Conservation (phyloP, 495 filamentous ascomycete species). For the Aspergillus sclerotiicarbonarius region DNA sequence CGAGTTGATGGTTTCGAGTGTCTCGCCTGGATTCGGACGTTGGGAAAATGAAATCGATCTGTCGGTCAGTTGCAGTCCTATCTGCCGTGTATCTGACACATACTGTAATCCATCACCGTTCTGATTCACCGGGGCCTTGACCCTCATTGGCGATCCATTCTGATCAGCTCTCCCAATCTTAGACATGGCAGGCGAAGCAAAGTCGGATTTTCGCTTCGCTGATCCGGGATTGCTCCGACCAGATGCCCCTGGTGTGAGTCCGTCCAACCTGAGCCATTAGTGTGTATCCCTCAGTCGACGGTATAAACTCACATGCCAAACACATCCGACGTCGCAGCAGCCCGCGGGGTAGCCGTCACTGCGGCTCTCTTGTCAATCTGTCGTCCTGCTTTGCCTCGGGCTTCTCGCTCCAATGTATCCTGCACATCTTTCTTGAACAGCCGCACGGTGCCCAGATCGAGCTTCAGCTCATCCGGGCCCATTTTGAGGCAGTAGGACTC, state of each 20-base stretch:
- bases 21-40: conserved; percentile 73
- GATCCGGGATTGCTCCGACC: conserved; percentile 49
- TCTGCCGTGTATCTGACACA: conserved; percentile 7
- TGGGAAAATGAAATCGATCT: conserved; percentile 64
- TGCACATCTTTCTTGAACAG: conserved; percentile 84
- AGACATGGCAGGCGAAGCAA: conserved; percentile 53
- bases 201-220: conserved; percentile 62
- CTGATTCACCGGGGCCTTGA: conserved; percentile 23
- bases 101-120: conserved; percentile 36
- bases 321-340: conserved; percentile 61
- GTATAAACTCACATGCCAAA: conserved; percentile 69
- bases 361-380: conserved; percentile 60
- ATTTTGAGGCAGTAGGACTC: conserved; percentile 95
- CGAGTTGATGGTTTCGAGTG: conserved; percentile 76
- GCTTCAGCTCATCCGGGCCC: conserved; percentile 67
- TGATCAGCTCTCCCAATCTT: conserved; percentile 49
- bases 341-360: conserved; percentile 62
- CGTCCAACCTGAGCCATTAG: conserved; percentile 62
- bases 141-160: conserved; percentile 30
- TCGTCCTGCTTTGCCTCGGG: conserved; percentile 54
- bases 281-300: neutral
- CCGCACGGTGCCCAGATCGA: conserved; percentile 65
- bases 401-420: conserved; percentile 75
- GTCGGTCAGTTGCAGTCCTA: conserved; percentile 19
- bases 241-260: conserved; percentile 73